Conservation (phyloP, 306 rosid genomes). For the Styphnolobium japonicum region DNA sequence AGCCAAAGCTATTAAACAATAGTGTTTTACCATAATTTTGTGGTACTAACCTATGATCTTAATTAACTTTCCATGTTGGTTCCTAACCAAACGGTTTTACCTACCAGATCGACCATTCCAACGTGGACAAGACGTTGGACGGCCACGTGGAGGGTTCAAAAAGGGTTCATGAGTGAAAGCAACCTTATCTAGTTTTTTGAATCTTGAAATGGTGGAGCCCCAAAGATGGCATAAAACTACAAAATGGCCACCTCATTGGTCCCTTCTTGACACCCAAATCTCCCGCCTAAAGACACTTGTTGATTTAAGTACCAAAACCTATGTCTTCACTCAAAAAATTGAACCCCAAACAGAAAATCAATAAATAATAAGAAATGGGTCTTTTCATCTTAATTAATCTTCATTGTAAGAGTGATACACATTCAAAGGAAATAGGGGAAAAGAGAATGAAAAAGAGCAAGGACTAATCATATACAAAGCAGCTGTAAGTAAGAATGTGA, state of each 20-base stretch:
- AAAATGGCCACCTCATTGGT: conserved; percentile 28
- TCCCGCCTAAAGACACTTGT: conserved; percentile 52
- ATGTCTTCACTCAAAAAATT: background rate
- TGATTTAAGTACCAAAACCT: conserved; percentile 22
- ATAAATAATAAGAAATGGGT: background rate
- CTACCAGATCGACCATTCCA: conserved; percentile 21
- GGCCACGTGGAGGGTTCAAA: conserved; percentile 32
- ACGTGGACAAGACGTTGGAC: background rate
- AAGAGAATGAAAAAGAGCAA: background rate
- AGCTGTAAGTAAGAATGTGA: background rate
- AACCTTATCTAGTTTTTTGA: conserved; percentile 27
- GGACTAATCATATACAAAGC: background rate
- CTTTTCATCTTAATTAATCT: background rate
- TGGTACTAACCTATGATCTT: background rate
- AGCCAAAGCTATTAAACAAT: background rate
- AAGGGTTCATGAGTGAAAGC: background rate
- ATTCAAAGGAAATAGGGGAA: background rate
- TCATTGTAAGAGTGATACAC: background rate
- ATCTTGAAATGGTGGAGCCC: conserved; percentile 44
- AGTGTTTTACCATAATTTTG: background rate
- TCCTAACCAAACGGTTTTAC: conserved; percentile 28
- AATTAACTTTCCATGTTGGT: background rate
- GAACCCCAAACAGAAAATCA: background rate
- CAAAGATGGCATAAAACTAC: conserved; percentile 10
- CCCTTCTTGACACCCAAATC: conserved; percentile 46